A percentile compares a stretch with the other conserved stretches of the same genome.
phyloP scores from a whole-genome alignment of 176 grass and related monocot genomes.

The Rhynchospora breviuscula region DNA sequence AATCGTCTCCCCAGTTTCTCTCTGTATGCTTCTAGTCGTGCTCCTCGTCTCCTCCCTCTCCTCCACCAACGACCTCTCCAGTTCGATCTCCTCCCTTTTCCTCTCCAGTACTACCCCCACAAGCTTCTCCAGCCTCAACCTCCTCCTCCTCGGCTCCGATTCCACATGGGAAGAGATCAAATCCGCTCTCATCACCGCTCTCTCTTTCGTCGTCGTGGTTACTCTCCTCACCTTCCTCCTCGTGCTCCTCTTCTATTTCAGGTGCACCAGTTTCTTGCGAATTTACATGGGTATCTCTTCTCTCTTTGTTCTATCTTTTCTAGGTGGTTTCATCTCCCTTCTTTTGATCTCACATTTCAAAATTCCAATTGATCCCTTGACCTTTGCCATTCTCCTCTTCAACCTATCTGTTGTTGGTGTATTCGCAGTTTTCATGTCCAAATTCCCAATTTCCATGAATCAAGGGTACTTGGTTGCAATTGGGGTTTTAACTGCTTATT shows the following conservation, averaged over 20 bases:
- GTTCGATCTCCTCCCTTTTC: conserved; percentile 19
- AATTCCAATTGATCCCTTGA: conserved; percentile 60
- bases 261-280: conserved; percentile 66
- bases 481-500: conserved; percentile 82
- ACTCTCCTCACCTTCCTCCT: conserved; percentile 82
- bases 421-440: conserved; percentile 46
- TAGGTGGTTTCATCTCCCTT: conserved; percentile 62
- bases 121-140: background rate
- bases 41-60: conserved; percentile 77
- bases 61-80: conserved; percentile 23
- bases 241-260: conserved; percentile 87
- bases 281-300: conserved; percentile 79
- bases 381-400: conserved; percentile 61
- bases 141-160: background rate
- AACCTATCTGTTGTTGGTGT: conserved; percentile 63
- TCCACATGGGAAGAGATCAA: conserved; percentile 47
- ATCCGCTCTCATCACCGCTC: conserved; percentile 50
- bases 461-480: conserved; percentile 67
- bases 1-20: conserved; percentile 81
- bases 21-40: conserved; percentile 91
- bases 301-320: conserved; percentile 51
- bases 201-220: conserved; percentile 49
- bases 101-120: conserved; percentile 22
- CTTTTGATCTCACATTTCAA: conserved; percentile 52
- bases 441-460: conserved; percentile 75